Evolutionary conservation across 331 rosid species (phyloP).

Genomic region (Telfairia occidentalis): DNA sequence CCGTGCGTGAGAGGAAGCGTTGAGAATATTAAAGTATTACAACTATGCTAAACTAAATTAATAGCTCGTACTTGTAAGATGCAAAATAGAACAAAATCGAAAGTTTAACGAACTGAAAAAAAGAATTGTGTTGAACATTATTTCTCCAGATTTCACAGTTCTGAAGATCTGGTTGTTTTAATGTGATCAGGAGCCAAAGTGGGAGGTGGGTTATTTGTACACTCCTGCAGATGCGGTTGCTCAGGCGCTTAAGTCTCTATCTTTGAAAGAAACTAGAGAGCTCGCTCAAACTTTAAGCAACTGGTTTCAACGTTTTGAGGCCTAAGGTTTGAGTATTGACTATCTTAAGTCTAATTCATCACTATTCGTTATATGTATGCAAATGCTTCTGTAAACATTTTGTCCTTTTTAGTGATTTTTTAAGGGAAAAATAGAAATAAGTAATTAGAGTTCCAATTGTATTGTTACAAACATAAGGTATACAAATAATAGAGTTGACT

Average conservation of each 20-base stretch:
- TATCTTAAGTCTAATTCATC: background rate
- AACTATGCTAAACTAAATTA: background rate
- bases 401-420: background rate
- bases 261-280: slow-evolving; percentile 47
- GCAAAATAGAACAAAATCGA: background rate
- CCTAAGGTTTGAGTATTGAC: slow-evolving; percentile 10
- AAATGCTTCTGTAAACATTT: background rate
- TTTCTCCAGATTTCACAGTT: background rate
- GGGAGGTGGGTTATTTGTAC: slow-evolving; percentile 40
- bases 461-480: background rate
- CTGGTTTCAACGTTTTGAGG: slow-evolving; percentile 59
- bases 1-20: too few relatives aligned
- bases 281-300: slow-evolving; percentile 48
- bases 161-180: background rate
- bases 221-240: slow-evolving; percentile 68
- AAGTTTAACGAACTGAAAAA: background rate
- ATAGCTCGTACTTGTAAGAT: background rate
- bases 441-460: background rate
- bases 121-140: background rate
- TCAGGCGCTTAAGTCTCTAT: slow-evolving; percentile 54
- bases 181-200: slow-evolving; percentile 35
- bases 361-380: background rate
- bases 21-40: background rate
- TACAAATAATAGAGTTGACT: background rate
- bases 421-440: too few relatives aligned